Percentiles rank a stretch among this genome's conserved stretches.
Evolutionary conservation across 1,284 basidiomycete species (phyloP).

Genomic region (Fomitopsis palustris): DNA sequence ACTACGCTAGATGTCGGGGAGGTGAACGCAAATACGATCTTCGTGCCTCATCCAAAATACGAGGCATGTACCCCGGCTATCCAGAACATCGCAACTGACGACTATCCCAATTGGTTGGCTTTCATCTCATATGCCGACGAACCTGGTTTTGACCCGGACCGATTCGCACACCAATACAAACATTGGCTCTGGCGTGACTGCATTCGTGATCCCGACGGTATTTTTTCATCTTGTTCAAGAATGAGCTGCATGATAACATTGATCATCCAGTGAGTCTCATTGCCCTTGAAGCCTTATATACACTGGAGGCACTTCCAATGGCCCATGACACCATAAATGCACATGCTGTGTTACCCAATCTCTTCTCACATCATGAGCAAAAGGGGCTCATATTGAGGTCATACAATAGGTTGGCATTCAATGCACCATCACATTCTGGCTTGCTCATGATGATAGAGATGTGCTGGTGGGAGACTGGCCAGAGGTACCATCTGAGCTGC

Average conservation of each 20-base stretch:
- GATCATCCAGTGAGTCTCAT: slow-evolving; percentile 31
- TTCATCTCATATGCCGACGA: slow-evolving; percentile 38
- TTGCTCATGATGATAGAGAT: too few species aligned
- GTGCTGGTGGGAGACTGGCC: slow-evolving; percentile 5
- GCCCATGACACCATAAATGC: too few species aligned
- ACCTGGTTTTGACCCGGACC: slow-evolving; percentile 23
- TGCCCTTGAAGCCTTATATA: not conserved
- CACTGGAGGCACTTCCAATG: too few species aligned
- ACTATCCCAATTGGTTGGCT: slow-evolving; percentile 4
- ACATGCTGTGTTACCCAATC: too few species aligned
- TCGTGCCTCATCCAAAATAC: slow-evolving; percentile 25
- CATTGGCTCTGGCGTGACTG: slow-evolving; percentile 33
- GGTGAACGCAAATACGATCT: not conserved
- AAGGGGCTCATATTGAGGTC: too few species aligned
- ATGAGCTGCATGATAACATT: not conserved
- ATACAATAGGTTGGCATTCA: too few species aligned
- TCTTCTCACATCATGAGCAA: too few species aligned
- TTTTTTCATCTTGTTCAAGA: not conserved
- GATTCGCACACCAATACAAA: slow-evolving; percentile 10
- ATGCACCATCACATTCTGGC: too few species aligned
- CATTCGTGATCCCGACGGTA: slow-evolving; percentile 40
- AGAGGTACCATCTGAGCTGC: not conserved
- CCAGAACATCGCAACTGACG: slow-evolving; percentile 15
- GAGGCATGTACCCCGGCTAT: slow-evolving; percentile 32
- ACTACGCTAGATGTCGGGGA: not conserved